phyloP scores from a whole-genome alignment of 2,329 filamentous ascomycete species.

The Sporothrix phasma region DNA sequence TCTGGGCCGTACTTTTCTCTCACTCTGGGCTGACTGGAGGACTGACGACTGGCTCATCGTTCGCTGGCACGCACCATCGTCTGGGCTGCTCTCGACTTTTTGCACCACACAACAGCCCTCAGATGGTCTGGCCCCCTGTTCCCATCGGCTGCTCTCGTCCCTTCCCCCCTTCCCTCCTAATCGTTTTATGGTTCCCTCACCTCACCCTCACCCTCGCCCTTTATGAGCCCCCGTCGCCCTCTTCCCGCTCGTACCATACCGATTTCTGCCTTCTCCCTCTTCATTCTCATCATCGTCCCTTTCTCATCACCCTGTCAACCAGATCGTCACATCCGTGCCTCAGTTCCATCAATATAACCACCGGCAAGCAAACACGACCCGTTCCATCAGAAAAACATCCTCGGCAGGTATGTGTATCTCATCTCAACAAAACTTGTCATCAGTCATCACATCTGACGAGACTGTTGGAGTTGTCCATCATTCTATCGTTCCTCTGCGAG shows the following conservation, averaged over 20 bases:
- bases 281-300: not conserved
- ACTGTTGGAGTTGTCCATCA: not conserved
- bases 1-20: not conserved
- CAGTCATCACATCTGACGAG: too few relatives aligned
- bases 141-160: not conserved
- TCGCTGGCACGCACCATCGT: not conserved
- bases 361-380: not conserved
- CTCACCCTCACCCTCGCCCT: too few relatives aligned
- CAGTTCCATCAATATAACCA: not conserved
- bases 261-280: not conserved
- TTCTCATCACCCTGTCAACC: conserved; percentile 2
- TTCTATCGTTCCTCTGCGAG: too few relatives aligned
- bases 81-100: not conserved
- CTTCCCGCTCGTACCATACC: not conserved
- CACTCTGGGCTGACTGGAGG: not conserved
- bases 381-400: not conserved
- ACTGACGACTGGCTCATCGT: not conserved
- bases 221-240: not conserved
- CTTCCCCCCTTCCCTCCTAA: conserved; percentile 2
- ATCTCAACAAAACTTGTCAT: not conserved
- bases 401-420: conserved; percentile 1
- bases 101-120: not conserved
- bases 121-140: not conserved
- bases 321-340: not conserved
- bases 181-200: not conserved